These are phyloP conservation scores for Blastocystis hominis DNA, from an alignment of 352 stramenopile species.

Conservation along the genomic window DNA sequence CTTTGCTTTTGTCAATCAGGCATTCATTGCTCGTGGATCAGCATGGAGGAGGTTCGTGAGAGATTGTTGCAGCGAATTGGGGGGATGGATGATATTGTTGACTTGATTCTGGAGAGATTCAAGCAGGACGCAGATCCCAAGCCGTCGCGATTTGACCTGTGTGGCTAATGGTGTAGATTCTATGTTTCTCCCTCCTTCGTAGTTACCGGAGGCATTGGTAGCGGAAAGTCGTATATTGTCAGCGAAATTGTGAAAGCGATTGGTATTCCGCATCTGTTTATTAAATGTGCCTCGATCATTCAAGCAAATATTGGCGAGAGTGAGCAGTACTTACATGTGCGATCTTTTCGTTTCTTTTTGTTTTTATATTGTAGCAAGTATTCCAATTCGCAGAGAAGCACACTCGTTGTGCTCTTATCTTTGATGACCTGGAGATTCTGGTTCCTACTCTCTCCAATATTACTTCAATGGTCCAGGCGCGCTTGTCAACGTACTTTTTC, in stretches of 20 bases:
- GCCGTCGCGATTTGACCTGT: not conserved
- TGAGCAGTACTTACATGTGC: not conserved
- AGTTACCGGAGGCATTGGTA: constrained; percentile 13
- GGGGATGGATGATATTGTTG: constrained; percentile 45
- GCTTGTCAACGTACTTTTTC: not conserved
- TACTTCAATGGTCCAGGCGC: constrained; percentile 1
- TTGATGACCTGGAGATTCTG: constrained; percentile 50
- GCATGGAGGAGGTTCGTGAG: not conserved
- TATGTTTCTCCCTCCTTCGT: not conserved
- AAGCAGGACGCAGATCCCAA: not conserved
- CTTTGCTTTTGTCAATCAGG: not conserved
- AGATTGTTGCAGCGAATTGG: not conserved
- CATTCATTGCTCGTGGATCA: not conserved
- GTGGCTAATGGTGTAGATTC: not conserved
- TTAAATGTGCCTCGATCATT: constrained; percentile 7
- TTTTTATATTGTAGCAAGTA: not conserved
- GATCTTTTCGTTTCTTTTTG: not conserved
- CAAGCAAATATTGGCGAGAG: constrained; percentile 26
- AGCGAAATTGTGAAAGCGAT: not conserved
- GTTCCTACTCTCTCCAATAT: not conserved
- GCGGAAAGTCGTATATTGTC: constrained; percentile 18
- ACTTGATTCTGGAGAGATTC: not conserved
- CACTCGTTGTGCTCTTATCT: not conserved
- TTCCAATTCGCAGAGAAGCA: not conserved
- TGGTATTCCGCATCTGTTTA: not conserved